Conservation (phyloP, 345 rosid species). For the Lepidium sativum region DNA sequence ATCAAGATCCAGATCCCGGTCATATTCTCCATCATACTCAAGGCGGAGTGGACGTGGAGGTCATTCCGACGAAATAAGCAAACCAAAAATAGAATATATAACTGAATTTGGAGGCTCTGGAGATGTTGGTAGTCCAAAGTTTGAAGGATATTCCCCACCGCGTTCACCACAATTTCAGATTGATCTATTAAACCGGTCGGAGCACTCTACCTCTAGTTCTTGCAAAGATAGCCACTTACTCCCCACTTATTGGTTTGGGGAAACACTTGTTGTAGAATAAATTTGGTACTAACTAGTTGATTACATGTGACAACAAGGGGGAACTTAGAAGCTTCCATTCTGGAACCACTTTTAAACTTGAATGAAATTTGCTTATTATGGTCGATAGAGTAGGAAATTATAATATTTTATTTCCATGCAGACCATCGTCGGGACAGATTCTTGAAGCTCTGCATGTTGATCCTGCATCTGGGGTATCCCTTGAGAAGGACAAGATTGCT, state of each 20-base stretch:
- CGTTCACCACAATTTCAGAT: conserved; percentile 71
- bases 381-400: conserved; percentile 13
- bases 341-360: conserved; percentile 32
- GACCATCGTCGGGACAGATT: conserved; percentile 73
- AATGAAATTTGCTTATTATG: neutral
- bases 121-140: conserved; percentile 52
- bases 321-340: conserved; percentile 48
- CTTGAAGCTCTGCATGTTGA: conserved; percentile 97
- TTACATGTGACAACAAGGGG: conserved; percentile 44
- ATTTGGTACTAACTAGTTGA: conserved; percentile 45
- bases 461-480: conserved; percentile 89
- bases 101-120: conserved; percentile 93
- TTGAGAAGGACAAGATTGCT: conserved; percentile 60
- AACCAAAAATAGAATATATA: conserved; percentile 75
- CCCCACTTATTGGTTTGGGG: conserved; percentile 56
- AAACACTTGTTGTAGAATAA: conserved; percentile 40
- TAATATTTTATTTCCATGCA: conserved; percentile 57
- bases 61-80: conserved; percentile 55
- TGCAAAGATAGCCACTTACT: conserved; percentile 90
- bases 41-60: conserved; percentile 56
- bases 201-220: conserved; percentile 96
- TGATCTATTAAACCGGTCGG: conserved; percentile 85
- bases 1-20: conserved; percentile 70
- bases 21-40: conserved; percentile 72
- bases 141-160: conserved; percentile 82